A percentile compares a stretch with the other conserved stretches of the same genome.
Conservation (phyloP, 2,329 filamentous ascomycete species). For the Aspergillus fischeri region DNA sequence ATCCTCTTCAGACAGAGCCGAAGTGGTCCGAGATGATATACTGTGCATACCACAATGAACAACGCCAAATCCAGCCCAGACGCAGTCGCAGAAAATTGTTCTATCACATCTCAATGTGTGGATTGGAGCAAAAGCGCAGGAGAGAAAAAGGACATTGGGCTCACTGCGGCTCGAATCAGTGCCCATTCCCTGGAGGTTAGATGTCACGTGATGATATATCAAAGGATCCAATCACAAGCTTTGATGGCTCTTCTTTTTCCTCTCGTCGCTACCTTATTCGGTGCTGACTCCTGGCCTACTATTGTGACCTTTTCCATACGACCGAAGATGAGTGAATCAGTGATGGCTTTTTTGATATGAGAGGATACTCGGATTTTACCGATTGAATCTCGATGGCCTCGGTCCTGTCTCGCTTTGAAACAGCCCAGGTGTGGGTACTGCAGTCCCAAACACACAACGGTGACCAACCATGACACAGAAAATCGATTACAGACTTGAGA, state of each 20-base stretch:
- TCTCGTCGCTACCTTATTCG: too few relatives aligned
- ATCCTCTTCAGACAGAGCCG: neutral
- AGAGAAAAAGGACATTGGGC: neutral
- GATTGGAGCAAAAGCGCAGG: neutral
- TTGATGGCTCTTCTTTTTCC: neutral
- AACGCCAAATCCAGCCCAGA: neutral
- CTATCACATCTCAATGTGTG: neutral
- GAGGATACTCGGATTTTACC: too few relatives aligned
- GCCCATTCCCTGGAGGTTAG: neutral
- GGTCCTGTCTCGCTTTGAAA: neutral
- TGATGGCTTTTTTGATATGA: too few relatives aligned
- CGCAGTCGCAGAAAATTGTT: neutral
- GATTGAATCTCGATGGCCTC: neutral
- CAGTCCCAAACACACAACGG: neutral
- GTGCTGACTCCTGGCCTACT: too few relatives aligned
- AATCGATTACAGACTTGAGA: neutral
- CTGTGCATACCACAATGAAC: neutral
- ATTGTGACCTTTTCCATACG: too few relatives aligned
- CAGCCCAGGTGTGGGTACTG: neutral
- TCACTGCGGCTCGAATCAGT: neutral
- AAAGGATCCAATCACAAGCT: neutral
- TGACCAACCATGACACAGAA: neutral
- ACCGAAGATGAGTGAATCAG: too few relatives aligned
- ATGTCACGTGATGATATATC: neutral
- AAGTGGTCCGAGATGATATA: neutral